Percentiles rank a stretch among this genome's conserved stretches.
These are phyloP conservation scores for Suillus placidus DNA, from an alignment of 768 basidiomycete genomes.

Conservation along the genomic window DNA sequence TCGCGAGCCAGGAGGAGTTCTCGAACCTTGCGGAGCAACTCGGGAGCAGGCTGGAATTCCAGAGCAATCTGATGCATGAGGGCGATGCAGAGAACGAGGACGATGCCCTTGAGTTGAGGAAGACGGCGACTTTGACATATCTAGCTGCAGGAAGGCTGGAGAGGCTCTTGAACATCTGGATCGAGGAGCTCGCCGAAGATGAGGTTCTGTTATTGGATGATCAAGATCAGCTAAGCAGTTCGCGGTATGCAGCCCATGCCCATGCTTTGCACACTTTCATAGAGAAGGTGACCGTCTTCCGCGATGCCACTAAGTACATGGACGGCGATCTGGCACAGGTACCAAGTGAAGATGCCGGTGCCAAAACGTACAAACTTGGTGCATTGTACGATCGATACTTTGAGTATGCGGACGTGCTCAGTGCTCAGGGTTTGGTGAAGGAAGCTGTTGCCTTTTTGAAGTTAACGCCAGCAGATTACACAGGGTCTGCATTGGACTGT, in stretches of 20 bases:
- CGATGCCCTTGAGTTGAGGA: slow-evolving; percentile 55
- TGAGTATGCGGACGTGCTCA: slow-evolving; percentile 93
- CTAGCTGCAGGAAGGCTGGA: slow-evolving; percentile 90
- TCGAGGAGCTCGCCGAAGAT: slow-evolving; percentile 86
- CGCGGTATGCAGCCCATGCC: slow-evolving; percentile 78
- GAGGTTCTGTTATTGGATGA: slow-evolving; percentile 56
- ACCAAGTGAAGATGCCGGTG: slow-evolving; percentile 37
- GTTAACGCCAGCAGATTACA: slow-evolving; percentile 79
- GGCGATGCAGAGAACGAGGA: slow-evolving; percentile 42
- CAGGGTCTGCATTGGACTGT: slow-evolving; percentile 54
- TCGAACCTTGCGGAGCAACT: slow-evolving; percentile 87
- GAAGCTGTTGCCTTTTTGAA: slow-evolving; percentile 81
- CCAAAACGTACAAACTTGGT: slow-evolving; percentile 79
- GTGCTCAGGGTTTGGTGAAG: slow-evolving; percentile 84
- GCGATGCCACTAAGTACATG: slow-evolving; percentile 77
- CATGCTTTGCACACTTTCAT: slow-evolving; percentile 90
- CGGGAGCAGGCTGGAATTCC: slow-evolving; percentile 87
- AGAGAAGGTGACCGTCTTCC: slow-evolving; percentile 96
- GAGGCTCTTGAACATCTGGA: slow-evolving; percentile 88
- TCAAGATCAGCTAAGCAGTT: slow-evolving; percentile 43
- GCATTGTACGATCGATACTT: slow-evolving; percentile 90
- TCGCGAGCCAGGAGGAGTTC: slow-evolving; percentile 85
- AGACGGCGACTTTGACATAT: slow-evolving; percentile 91
- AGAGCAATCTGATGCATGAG: slow-evolving; percentile 59
- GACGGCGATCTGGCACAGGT: slow-evolving; percentile 65